Conservation (phyloP, 106 monocot species). For the Allium sativum region DNA sequence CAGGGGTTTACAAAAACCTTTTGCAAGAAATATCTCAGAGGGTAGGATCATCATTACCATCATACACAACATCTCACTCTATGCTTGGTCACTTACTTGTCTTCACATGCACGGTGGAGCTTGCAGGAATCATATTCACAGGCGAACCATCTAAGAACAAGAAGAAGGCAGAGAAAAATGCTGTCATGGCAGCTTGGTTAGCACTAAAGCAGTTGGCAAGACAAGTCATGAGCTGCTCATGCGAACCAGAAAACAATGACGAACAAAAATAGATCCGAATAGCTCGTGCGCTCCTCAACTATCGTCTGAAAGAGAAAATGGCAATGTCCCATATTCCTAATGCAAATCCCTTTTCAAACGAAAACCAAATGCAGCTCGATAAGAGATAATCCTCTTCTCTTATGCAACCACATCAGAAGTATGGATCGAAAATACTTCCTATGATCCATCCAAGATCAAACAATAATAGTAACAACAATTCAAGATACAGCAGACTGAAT, state of each 20-base stretch:
- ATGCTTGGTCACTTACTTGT: slow-evolving; percentile 76
- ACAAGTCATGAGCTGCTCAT: slow-evolving; percentile 55
- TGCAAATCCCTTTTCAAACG: slow-evolving; percentile 54
- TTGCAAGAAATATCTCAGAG: slow-evolving; percentile 92
- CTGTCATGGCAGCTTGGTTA: slow-evolving; percentile 87
- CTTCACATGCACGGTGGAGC: slow-evolving; percentile 87
- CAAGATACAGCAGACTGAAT: slow-evolving; percentile 22
- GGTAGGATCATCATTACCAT: slow-evolving; percentile 83
- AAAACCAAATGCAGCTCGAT: slow-evolving; percentile 45
- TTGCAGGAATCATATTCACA: slow-evolving; percentile 78
- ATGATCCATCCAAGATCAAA: slow-evolving; percentile 57
- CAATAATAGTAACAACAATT: too few species aligned
- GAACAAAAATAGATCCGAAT: slow-evolving; percentile 91
- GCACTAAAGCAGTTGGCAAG: slow-evolving; percentile 85
- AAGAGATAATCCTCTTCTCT: slow-evolving; percentile 14
- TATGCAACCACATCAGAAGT: slow-evolving; percentile 17
- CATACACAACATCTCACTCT: slow-evolving; percentile 65
- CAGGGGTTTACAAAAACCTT: slow-evolving; percentile 97
- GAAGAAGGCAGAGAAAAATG: slow-evolving; percentile 98
- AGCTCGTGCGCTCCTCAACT: slow-evolving; percentile 74
- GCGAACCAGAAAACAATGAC: slow-evolving; percentile 60
- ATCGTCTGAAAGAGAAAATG: slow-evolving; percentile 80
- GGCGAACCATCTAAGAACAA: slow-evolving; percentile 97
- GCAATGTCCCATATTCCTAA: slow-evolving; percentile 53
- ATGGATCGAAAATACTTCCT: slow-evolving; percentile 79